Evolutionary conservation across 2,329 filamentous ascomycete genomes (phyloP).

Genomic region (Cladophialophora carrionii): DNA sequence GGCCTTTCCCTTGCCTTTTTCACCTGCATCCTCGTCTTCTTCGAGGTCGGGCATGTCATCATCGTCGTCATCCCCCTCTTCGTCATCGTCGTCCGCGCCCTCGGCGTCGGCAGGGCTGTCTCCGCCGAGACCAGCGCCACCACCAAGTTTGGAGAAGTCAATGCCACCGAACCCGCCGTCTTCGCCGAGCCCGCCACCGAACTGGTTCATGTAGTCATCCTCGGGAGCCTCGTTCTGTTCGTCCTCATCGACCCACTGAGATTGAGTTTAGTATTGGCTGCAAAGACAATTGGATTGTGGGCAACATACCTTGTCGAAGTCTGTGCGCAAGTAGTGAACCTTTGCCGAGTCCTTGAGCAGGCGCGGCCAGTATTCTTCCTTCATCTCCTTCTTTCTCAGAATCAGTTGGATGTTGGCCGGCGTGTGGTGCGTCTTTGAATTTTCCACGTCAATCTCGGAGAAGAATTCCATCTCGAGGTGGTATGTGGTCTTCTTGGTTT

Average conservation of each 20-base stretch:
- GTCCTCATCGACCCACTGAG: constrained; percentile 90
- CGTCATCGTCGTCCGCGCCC: constrained; percentile 65
- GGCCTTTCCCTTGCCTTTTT: constrained; percentile 40
- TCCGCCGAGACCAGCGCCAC: constrained; percentile 53
- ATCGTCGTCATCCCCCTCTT: constrained; percentile 53
- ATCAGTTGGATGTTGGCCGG: constrained; percentile 86
- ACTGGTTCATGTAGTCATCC: constrained; percentile 66
- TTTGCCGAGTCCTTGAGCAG: constrained; percentile 89
- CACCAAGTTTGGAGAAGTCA: constrained; percentile 89
- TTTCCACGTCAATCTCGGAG: constrained; percentile 82
- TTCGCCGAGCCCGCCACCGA: constrained; percentile 58
- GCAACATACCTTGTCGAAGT: constrained; percentile 84
- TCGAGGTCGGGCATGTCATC: constrained; percentile 41
- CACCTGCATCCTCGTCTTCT: constrained; percentile 50
- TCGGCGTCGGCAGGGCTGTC: constrained; percentile 48
- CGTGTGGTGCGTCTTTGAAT: constrained; percentile 86
- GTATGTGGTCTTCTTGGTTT: constrained; percentile 84
- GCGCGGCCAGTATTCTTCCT: constrained; percentile 93
- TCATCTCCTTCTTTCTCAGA: constrained; percentile 94
- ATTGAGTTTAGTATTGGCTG: constrained; percentile 9
- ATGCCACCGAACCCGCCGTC: constrained; percentile 62
- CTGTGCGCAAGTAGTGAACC: constrained; percentile 94
- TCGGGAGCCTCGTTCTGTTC: constrained; percentile 90
- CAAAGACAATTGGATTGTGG: background rate
- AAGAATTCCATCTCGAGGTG: constrained; percentile 84